Percentiles rank a stretch among this genome's conserved stretches.
Evolutionary conservation across 441 rosid genomes (phyloP).

Genomic region (Pelargonium cotyledonis): DNA sequence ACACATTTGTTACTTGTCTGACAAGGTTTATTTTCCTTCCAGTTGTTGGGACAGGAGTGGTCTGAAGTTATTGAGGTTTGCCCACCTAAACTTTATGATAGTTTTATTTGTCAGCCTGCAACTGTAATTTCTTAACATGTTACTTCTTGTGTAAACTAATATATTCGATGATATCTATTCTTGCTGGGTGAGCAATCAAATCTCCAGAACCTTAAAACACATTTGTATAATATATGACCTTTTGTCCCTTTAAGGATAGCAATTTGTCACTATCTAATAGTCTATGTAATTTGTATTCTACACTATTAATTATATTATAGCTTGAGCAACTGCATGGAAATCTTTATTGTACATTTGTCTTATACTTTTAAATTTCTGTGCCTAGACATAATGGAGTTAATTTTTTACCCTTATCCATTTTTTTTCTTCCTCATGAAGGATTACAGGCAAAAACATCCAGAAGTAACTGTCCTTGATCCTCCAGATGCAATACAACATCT

Average conservation of each 20-base stretch:
- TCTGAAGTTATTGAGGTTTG: constrained; percentile 69
- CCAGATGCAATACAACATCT: constrained; percentile 83
- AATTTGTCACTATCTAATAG: no score
- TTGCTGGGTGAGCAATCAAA: no score
- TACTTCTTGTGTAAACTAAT: neutral
- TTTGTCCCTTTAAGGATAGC: no score
- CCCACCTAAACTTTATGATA: constrained; percentile 17
- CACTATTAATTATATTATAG: neutral
- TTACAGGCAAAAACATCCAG: constrained; percentile 54
- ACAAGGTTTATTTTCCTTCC: constrained; percentile 27
- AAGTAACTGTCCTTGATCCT: constrained; percentile 88
- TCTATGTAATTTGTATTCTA: neutral
- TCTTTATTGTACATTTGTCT: neutral
- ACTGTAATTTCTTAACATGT: no score
- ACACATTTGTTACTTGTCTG: constrained; percentile 15
- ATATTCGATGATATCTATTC: neutral
- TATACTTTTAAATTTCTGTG: neutral
- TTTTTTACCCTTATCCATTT: constrained; percentile 13
- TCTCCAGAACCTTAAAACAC: no score
- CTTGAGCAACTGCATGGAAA: neutral
- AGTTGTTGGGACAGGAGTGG: constrained; percentile 87
- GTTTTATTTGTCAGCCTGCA: neutral
- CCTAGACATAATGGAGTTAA: neutral
- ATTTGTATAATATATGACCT: no score
- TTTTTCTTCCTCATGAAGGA: constrained; percentile 35